phyloP scores from a whole-genome alignment of 768 basidiomycete genomes.

The Hydnomerulius pinastri region DNA sequence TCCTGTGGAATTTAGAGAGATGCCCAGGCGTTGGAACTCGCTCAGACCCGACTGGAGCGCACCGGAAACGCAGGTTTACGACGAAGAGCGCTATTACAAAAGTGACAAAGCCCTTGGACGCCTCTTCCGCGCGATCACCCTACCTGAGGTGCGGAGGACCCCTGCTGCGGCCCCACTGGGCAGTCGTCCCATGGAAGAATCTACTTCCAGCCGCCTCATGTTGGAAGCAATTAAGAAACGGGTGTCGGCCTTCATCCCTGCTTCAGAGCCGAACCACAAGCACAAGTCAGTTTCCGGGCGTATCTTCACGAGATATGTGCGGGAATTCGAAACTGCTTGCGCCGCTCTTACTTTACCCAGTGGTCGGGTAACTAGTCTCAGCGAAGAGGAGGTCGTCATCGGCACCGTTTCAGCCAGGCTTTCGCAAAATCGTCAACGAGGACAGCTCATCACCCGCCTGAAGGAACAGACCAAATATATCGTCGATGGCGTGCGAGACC shows the following conservation, averaged over 20 bases:
- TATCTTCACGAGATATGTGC: conserved; percentile 39
- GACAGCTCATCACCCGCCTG: conserved; percentile 52
- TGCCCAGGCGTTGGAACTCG: conserved; percentile 45
- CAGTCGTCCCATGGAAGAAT: not conserved
- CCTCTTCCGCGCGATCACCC: conserved; percentile 61
- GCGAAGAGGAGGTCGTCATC: conserved; percentile 64
- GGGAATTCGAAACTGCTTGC: conserved; percentile 51
- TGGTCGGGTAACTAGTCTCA: conserved; percentile 42
- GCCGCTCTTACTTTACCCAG: conserved; percentile 47
- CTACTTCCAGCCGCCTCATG: conserved; percentile 31
- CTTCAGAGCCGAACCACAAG: conserved; percentile 6
- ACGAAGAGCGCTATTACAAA: conserved; percentile 41
- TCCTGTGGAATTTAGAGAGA: conserved; percentile 34
- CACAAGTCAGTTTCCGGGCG: conserved; percentile 8
- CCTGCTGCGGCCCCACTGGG: conserved; percentile 10
- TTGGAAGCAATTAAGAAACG: conserved; percentile 15
- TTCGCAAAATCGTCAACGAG: conserved; percentile 49
- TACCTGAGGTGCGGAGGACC: conserved; percentile 35
- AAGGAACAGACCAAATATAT: conserved; percentile 57
- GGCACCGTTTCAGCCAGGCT: conserved; percentile 69
- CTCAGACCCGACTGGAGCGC: conserved; percentile 67
- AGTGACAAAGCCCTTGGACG: conserved; percentile 59
- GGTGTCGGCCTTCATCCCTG: conserved; percentile 23
- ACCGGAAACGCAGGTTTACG: conserved; percentile 49
- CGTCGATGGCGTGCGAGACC: conserved; percentile 49